Evolutionary conservation across 768 basidiomycete species (phyloP), one percentile per base, ranked within the genome.

Genomic region (Russula sp.): DNA sequence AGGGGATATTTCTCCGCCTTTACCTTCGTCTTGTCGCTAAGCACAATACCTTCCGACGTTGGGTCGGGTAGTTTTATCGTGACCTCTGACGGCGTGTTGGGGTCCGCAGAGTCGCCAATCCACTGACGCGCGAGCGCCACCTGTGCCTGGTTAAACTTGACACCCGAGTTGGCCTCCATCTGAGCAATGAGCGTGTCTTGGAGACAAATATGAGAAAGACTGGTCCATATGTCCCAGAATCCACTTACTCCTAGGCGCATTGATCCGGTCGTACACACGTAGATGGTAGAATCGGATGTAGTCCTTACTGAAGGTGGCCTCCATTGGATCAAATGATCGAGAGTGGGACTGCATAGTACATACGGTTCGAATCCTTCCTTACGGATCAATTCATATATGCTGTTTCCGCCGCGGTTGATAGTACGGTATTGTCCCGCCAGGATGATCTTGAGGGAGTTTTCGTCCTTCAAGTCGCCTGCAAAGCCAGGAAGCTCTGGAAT

Each of bases 401-500:
- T 91, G 61, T 80, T 77, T 0, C 90, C 91, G 7, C 94, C 94
- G 22, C 94, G 83, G 70, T 94, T 95, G 67, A 98, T 95, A 0
- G 89, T 89, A 46, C 91, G 81, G 70, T 88, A 91, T 69, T 90
- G 88, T 0, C 86, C 93, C 10, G 85, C 92, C 87, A 96, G 86
- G 72, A 97, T 95, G 8, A 76, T 88, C 76, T 88, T 85, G 58
- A 93, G 67, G 1, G 86, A 74, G 0, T 73, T 70, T 61, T 83
- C 84, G 50, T 73, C 75, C 76, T 85, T 88, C 71, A 97, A 79
- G 70, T 93, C 84, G 2, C 95, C 88, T 1, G 92, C 79, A 72
- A 98, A 97, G 1, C 87, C 94, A 14, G 95, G 95, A 2, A 97
- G 79, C 70, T 96, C 94, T 0, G 95, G 96, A 55, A 98, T 88